Base-by-base conservation (phyloP, 139 green algal genomes). In the Prasinococcaceae sp. region DNA sequence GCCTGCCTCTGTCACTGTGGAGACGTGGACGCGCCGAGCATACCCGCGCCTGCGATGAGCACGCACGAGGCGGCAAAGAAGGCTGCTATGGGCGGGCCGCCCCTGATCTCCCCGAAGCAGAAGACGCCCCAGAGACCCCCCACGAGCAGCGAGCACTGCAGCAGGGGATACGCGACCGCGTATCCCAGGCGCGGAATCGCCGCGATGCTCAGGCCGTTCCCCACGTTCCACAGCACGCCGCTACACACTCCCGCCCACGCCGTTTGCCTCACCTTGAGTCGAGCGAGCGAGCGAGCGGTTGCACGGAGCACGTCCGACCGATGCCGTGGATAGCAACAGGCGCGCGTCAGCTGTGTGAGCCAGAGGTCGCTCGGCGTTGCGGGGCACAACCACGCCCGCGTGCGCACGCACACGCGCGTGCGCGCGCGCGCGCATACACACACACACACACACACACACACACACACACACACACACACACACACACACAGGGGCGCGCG, bases 131-230 rank as follows among this genome's bases (percentile, higher is more conserved):
- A 78, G 2, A 69, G 17, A 2, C 70, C 70, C 16, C 61, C 61
- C 16, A 78, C 50, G 33, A 73, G 58, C 20, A 78, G 53, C 4
- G 61, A 68, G 22, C 45, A 70, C 43, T 78, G 70, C 60, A 72
- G 47, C 30, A 67, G 50, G 2, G 67, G 67, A 43, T 72, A 75
- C 20, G 67, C 67, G 20, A 72, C 41, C 10, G 42, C 38, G 20
- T 68, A 25, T 9, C 55, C 55, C 32, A 75, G 41, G 27, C 66
- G 28, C 27, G 40, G 30, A 2, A 73, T 55, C 17, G 70, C 68
- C 14, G 63, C 6, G 6, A 78, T 78, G 51, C 30, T 49, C 25
- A 12, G 44, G 3, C 30, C 27, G 29, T 75, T 75, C 36, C 63
- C 58, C 25, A 46, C 26, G 17, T 69, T 69, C 69, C 69, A 78